phyloP scores from a whole-genome alignment of 106 monocot genomes.

The Phalaenopsis equestris region DNA sequence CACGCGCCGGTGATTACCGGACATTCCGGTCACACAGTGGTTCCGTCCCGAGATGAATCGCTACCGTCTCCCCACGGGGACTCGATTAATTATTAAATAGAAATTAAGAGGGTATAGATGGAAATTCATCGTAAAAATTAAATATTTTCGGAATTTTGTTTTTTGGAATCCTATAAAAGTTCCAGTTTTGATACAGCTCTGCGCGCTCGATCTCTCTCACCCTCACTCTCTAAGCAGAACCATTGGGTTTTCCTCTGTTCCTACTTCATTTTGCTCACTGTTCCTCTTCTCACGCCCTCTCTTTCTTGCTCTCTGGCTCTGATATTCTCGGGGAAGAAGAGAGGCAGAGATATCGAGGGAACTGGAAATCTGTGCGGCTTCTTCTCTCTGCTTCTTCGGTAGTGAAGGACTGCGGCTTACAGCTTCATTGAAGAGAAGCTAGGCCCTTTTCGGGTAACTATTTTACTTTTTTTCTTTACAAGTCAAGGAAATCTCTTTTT shows the following conservation, averaged over 20 bases:
- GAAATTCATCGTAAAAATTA: neutral
- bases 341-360: slow-evolving; percentile 1
- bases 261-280: neutral
- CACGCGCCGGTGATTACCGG: neutral
- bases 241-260: neutral
- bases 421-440: neutral
- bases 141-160: neutral
- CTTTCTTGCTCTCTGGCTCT: slow-evolving; percentile 6
- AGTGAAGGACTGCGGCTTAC: neutral
- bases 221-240: neutral
- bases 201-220: neutral
- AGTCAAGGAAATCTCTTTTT: neutral
- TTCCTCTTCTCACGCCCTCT: slow-evolving; percentile 5
- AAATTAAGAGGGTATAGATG: neutral
- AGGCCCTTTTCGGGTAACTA: neutral
- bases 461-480: neutral
- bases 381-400: neutral
- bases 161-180: slow-evolving; percentile 6
- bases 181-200: neutral
- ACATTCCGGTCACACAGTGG: neutral
- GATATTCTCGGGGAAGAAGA: slow-evolving; percentile 1
- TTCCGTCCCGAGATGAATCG: neutral
- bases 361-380: neutral
- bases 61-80: neutral
- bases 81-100: neutral